phyloP scores from a whole-genome alignment of 1,284 basidiomycete species.

The Bondarzewia mesenterica region DNA sequence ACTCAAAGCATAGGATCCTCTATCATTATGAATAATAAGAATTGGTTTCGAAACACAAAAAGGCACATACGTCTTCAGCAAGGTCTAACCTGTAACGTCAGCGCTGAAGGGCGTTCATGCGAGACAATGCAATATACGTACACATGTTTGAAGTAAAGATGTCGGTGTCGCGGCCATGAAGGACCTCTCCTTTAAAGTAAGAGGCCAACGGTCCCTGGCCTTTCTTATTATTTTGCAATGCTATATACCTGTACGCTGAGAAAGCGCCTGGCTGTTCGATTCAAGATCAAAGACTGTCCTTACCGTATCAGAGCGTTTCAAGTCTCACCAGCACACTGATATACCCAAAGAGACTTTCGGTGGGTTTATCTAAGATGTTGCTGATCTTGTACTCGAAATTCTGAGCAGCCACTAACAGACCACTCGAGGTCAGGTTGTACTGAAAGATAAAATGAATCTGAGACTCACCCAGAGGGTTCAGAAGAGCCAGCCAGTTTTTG shows the following conservation, averaged over 20 bases:
- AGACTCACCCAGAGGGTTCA: constrained; percentile 70
- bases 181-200: constrained; percentile 93
- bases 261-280: constrained; percentile 70
- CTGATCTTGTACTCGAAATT: constrained; percentile 98
- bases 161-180: constrained; percentile 83
- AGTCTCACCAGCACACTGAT: constrained; percentile 76
- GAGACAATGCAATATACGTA: background rate
- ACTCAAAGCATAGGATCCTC: constrained; percentile 88
- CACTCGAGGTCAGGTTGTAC: constrained; percentile 6
- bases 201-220: constrained; percentile 88
- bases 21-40: constrained; percentile 9
- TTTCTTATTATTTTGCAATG: constrained; percentile 75
- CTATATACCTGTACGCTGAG: constrained; percentile 87
- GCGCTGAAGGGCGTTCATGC: background rate
- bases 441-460: constrained; percentile 13
- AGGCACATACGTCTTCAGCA: constrained; percentile 63
- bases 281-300: background rate
- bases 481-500: constrained; percentile 65
- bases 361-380: constrained; percentile 87
- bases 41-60: constrained; percentile 30
- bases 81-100: constrained; percentile 33
- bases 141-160: constrained; percentile 94
- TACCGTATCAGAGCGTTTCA: constrained; percentile 68
- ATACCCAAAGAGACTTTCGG: constrained; percentile 6
- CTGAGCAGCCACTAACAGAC: constrained; percentile 65